Evolutionary conservation across 2,329 filamentous ascomycete species (phyloP).

Genomic region (Clonostachys rhizophaga): DNA sequence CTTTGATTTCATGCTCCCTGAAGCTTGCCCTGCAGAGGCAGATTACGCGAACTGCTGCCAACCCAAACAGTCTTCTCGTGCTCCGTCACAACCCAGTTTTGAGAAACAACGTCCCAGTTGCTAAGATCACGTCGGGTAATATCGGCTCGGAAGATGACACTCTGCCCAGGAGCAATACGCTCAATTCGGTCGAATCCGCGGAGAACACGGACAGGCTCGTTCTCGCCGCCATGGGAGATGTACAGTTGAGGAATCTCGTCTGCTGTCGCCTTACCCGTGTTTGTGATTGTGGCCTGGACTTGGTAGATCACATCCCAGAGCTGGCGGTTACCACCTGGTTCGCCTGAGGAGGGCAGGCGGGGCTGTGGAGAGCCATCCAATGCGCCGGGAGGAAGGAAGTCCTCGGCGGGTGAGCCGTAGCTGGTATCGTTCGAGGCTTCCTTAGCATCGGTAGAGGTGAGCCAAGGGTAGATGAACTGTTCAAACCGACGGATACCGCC

Average conservation of each 20-base stretch:
- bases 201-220: slow-evolving; percentile 63
- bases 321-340: slow-evolving; percentile 58
- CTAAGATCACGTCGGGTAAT: slow-evolving; percentile 78
- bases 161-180: slow-evolving; percentile 64
- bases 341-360: slow-evolving; percentile 41
- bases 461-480: slow-evolving; percentile 65
- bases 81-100: slow-evolving; percentile 74
- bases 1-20: neutral
- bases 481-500: slow-evolving; percentile 43
- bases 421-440: slow-evolving; percentile 52
- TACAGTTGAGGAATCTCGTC: slow-evolving; percentile 78
- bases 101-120: slow-evolving; percentile 75
- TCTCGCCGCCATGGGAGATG: slow-evolving; percentile 71
- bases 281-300: slow-evolving; percentile 63
- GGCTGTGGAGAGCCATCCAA: slow-evolving; percentile 52
- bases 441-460: slow-evolving; percentile 56
- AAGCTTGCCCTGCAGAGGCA: slow-evolving; percentile 36
- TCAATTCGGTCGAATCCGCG: slow-evolving; percentile 76
- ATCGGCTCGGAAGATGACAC: slow-evolving; percentile 59
- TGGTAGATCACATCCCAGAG: slow-evolving; percentile 69
- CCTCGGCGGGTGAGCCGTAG: slow-evolving; percentile 53
- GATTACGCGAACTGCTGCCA: slow-evolving; percentile 49
- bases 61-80: slow-evolving; percentile 49
- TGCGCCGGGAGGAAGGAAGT: slow-evolving; percentile 57
- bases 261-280: slow-evolving; percentile 60